Evolutionary conservation across 305 asterid species (phyloP).

Genomic region (Solanum hybrid): DNA sequence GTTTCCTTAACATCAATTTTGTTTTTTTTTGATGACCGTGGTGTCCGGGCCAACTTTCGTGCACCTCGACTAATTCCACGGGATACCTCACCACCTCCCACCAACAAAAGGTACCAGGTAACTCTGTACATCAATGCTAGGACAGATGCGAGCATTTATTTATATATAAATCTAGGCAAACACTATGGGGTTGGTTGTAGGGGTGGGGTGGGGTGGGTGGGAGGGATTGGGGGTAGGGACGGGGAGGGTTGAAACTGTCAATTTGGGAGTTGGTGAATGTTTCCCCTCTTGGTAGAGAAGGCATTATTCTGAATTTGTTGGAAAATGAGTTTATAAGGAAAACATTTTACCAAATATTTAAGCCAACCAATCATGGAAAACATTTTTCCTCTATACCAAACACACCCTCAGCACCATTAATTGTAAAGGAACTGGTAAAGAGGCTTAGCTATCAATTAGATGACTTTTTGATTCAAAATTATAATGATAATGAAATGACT

Average conservation of each 20-base stretch:
- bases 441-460: background rate
- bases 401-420: background rate
- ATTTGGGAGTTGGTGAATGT: background rate
- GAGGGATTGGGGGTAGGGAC: background rate
- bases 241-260: background rate
- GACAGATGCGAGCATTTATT: background rate
- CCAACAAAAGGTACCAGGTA: background rate
- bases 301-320: background rate
- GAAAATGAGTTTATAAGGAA: background rate
- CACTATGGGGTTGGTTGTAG: background rate
- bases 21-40: no score
- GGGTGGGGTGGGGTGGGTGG: background rate
- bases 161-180: background rate
- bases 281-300: background rate
- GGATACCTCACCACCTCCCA: background rate
- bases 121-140: background rate
- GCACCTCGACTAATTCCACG: background rate
- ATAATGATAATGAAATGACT: background rate
- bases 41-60: background rate
- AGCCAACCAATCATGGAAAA: background rate
- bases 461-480: background rate
- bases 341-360: background rate
- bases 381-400: background rate
- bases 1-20: background rate
- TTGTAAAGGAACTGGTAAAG: background rate